These are phyloP conservation scores for Capronia epimyces DNA, from an alignment of 2,329 filamentous ascomycete species.

Conservation along the genomic window DNA sequence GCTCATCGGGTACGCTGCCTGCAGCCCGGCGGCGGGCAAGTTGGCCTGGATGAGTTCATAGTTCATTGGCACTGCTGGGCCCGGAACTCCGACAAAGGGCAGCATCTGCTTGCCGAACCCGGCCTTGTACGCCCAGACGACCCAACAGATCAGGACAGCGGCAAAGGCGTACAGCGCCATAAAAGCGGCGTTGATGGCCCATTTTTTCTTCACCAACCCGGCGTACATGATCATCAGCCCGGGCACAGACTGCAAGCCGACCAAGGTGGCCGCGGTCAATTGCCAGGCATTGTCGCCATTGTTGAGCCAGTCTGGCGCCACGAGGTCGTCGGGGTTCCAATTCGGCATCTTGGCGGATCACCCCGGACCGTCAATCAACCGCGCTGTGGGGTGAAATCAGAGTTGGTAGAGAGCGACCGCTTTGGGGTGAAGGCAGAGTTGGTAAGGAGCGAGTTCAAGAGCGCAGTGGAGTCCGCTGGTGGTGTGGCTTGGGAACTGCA, in stretches of 20 bases:
- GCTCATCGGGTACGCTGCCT: constrained; percentile 41
- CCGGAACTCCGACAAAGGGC: constrained; percentile 46
- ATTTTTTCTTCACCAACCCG: constrained; percentile 43
- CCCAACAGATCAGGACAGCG: constrained; percentile 46
- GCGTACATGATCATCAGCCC: constrained; percentile 49
- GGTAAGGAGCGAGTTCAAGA: too few species aligned
- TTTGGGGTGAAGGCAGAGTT: too few species aligned
- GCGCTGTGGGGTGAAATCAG: too few species aligned
- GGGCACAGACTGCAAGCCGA: constrained; percentile 47
- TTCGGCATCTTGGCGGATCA: constrained; percentile 6
- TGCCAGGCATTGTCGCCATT: constrained; percentile 51
- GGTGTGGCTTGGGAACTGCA: neutral
- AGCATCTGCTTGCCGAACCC: constrained; percentile 47
- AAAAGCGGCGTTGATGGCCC: constrained; percentile 48
- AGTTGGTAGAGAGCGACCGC: too few species aligned
- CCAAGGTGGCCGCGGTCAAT: constrained; percentile 47
- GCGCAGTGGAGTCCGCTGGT: too few species aligned
- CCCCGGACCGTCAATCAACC: too few species aligned
- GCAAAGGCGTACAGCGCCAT: constrained; percentile 51
- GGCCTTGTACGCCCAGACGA: constrained; percentile 47
- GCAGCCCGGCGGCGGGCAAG: constrained; percentile 41
- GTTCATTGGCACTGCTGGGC: constrained; percentile 44
- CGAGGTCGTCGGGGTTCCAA: constrained; percentile 25
- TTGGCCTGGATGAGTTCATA: constrained; percentile 41
- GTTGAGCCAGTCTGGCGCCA: constrained; percentile 35